These are phyloP conservation scores for Verticillium nonalfalfae DNA, from an alignment of 2,329 filamentous ascomycete species.

Conservation along the genomic window DNA sequence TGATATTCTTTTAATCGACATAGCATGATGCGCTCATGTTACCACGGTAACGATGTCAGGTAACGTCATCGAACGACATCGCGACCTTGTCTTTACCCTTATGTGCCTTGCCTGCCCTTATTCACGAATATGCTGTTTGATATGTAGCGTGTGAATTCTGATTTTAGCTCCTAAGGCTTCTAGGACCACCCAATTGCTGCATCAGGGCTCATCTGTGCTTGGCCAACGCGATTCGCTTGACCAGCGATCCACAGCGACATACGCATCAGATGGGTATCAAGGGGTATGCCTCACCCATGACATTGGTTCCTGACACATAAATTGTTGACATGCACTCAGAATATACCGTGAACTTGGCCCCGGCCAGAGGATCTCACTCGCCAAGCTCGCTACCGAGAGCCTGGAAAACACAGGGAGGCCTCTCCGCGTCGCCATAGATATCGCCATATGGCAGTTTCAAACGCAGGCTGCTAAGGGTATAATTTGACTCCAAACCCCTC, in stretches of 20 bases:
- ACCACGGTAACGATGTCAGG: background rate
- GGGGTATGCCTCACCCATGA: constrained; percentile 34
- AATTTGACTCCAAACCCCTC: background rate
- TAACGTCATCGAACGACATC: background rate
- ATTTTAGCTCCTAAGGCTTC: too few species aligned
- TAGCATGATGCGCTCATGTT: background rate
- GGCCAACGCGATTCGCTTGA: background rate
- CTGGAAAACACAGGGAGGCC: constrained; percentile 65
- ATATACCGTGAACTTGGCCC: constrained; percentile 86
- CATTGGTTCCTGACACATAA: background rate
- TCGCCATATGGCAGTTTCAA: constrained; percentile 97
- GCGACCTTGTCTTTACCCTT: background rate
- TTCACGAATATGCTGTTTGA: background rate
- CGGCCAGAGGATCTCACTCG: constrained; percentile 72
- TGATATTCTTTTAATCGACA: background rate
- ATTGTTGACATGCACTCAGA: constrained; percentile 36
- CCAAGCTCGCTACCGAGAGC: constrained; percentile 74
- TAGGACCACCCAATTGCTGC: too few species aligned
- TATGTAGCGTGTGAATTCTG: background rate
- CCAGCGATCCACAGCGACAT: too few species aligned
- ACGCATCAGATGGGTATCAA: constrained; percentile 54
- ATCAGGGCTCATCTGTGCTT: background rate
- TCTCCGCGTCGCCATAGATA: constrained; percentile 83
- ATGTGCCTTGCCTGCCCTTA: background rate
- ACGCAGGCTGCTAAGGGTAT: constrained; percentile 71